Evolutionary conservation across 163 green algal genomes (phyloP).

Genomic region (Scenedesmus sp.): DNA sequence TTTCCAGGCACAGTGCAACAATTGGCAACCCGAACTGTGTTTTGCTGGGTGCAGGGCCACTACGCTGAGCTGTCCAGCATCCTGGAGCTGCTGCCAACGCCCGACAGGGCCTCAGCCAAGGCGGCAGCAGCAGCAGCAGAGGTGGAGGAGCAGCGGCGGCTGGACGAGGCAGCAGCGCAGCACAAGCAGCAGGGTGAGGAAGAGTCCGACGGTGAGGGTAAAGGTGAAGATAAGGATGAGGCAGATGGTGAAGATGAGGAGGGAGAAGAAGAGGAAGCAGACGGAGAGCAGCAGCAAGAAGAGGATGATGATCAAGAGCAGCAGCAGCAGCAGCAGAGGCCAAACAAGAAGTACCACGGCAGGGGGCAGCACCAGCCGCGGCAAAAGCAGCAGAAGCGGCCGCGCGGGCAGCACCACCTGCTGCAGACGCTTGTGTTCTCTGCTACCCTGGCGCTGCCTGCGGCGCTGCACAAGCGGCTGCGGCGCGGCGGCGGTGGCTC

Average conservation of each 20-base stretch:
- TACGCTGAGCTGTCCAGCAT: slow-evolving; percentile 85
- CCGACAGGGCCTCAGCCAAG: slow-evolving; percentile 8
- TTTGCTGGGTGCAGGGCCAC: slow-evolving; percentile 55
- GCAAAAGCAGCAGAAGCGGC: not conserved
- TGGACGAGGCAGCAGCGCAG: slow-evolving; percentile 34
- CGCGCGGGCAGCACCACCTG: not conserved
- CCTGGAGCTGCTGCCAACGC: slow-evolving; percentile 76
- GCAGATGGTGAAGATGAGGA: slow-evolving; percentile 19
- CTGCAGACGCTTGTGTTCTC: slow-evolving; percentile 98
- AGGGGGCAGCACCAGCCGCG: slow-evolving; percentile 20
- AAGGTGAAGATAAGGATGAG: slow-evolving; percentile 12
- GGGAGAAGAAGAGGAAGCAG: slow-evolving; percentile 22
- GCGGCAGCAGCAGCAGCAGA: slow-evolving; percentile 44
- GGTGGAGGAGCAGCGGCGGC: not conserved
- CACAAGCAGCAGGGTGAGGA: slow-evolving; percentile 43
- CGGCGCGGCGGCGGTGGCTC: slow-evolving; percentile 75
- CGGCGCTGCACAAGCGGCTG: slow-evolving; percentile 77
- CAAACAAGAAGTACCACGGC: too few relatives aligned
- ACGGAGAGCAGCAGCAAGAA: not conserved
- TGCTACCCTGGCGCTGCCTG: slow-evolving; percentile 95
- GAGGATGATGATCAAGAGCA: not conserved
- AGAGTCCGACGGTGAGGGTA: slow-evolving; percentile 18
- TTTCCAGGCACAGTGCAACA: not conserved
- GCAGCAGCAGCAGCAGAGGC: slow-evolving; percentile 16
- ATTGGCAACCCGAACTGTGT: not conserved